Evolutionary conservation across 2,329 filamentous ascomycete genomes (phyloP), one percentile per base, ranked within the genome.

Genomic region (Ophiostoma angusticollis): DNA sequence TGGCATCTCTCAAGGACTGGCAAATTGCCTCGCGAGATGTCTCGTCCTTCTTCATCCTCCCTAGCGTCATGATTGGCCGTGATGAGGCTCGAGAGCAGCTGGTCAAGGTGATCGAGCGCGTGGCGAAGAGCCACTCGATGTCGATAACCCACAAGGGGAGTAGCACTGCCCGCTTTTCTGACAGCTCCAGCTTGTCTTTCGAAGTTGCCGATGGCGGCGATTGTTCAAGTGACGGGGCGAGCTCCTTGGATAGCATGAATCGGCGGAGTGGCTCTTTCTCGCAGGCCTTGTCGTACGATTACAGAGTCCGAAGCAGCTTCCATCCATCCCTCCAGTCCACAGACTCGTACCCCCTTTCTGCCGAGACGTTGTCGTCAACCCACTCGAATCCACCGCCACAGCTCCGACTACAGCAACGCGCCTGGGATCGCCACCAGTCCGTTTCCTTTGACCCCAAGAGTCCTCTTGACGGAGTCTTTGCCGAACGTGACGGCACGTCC

Each of bases 11-110:
- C 38, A 76, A 75, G 43, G 70, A 79, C 28, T 93, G 84, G 67
- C 68, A 74, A 46, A 78, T 93, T 43, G 87, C 75, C 11, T 74
- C 78, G n/a, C 84, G 78, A 42, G 89, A 96, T 57, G 77, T 94
- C 0, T 93, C 85, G 1, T 93, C 86, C 5, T 91, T 93, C 54
- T 95, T 95, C 59, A 81, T 86, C 48, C 69, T 95, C 16, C 89
- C 89, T 0, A 73, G 76, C 1, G 68, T 70, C 42, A 85, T 93
- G 68, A 82, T 94, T 47, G 89, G 89, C 4, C 74, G 87, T 25
- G 68, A 79, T 22, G 66, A 73, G 45, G 84, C 94, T 54, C 76
- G 75, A 30, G 67, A 78, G 33, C 71, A 72, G 27, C 72, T 95
- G 8, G 60, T 86, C 28, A 71, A 68, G 47, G 71, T 91, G 25